phyloP scores from a whole-genome alignment of 108 stramenopile genomes.

The Schizochytrium sp. region DNA sequence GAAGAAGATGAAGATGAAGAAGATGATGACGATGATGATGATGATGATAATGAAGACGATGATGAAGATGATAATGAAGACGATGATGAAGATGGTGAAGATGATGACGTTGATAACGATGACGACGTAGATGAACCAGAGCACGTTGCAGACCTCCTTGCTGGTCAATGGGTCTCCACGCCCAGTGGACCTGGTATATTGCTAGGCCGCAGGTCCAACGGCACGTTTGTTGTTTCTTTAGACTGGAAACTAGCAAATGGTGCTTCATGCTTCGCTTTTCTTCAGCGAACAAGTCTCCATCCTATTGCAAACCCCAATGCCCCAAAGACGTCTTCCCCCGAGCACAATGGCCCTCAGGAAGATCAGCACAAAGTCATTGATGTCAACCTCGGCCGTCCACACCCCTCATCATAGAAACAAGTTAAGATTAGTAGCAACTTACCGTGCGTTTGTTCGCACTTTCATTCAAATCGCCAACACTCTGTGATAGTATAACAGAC shows the following conservation, averaged over 20 bases:
- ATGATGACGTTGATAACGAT: too few relatives aligned
- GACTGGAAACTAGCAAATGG: constrained; percentile 54
- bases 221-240: not conserved
- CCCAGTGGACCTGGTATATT: constrained; percentile 16
- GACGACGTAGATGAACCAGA: not conserved
- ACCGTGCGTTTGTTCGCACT: too few relatives aligned
- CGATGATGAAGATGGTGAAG: too few relatives aligned
- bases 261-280: not conserved
- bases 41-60: too few relatives aligned
- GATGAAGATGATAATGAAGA: too few relatives aligned
- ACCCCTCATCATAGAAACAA: not conserved
- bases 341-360: not conserved
- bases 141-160: not conserved
- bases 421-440: not conserved
- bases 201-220: not conserved
- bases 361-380: constrained; percentile 13
- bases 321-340: not conserved
- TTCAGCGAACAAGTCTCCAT: constrained; percentile 19
- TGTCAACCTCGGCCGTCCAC: constrained; percentile 9
- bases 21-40: not conserved
- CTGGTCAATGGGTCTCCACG: constrained; percentile 3
- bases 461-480: too few relatives aligned
- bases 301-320: not conserved
- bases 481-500: too few relatives aligned
- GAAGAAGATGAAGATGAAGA: not conserved